Base-by-base conservation (phyloP, 2,329 filamentous ascomycete species). In the Aspergillus udagawae region DNA sequence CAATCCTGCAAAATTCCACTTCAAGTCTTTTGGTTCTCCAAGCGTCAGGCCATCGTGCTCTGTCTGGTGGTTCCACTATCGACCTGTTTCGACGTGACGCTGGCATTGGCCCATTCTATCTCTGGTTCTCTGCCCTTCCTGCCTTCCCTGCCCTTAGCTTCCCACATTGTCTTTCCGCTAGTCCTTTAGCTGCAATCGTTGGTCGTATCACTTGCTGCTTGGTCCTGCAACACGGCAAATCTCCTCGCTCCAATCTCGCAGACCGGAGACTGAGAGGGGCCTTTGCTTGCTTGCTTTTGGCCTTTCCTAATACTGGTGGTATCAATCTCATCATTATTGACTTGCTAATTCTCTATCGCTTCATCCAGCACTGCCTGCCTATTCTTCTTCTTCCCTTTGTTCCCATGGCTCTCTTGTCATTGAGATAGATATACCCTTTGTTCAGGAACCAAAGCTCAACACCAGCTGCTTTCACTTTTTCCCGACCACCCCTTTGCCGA, bases 41-140 rank as follows among this genome's bases (percentile, higher is more conserved):
- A 64, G 58, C 61, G 59, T 68, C 67, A 70, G 66, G 63, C 67
- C 67, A 70, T 69, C 63, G 60, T 68, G 59, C 61, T 58, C 50
- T 59, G 55, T 52, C 62, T 60, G 58, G 63, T 23, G 21, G 21
- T 54, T 65, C 67, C 66, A 70, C 66, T 59, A 50, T 60, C 51
- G 35, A 63, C 55, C 60, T 58, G n/a, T 23, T 65, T 63, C 63
- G 59, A 63, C 64, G 54, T 59, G 54, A 61, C 61, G 61, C 65
- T 68, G 65, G 67, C 60, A 69, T 71, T 70, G 67, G 68, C 59
- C 38, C 58, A 29, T 60, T 50, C 61, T 62, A 61, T 62, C 58
- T 52, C 56, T 54, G 56, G 58, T 60, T 58, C 55, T 61, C 60
- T 64, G 59, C 55, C 32, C 32, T 38, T 38, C 14, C 32, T 64